Evolutionary conservation across 306 rosid genomes (phyloP).

Genomic region (Echinosophora koreensis): DNA sequence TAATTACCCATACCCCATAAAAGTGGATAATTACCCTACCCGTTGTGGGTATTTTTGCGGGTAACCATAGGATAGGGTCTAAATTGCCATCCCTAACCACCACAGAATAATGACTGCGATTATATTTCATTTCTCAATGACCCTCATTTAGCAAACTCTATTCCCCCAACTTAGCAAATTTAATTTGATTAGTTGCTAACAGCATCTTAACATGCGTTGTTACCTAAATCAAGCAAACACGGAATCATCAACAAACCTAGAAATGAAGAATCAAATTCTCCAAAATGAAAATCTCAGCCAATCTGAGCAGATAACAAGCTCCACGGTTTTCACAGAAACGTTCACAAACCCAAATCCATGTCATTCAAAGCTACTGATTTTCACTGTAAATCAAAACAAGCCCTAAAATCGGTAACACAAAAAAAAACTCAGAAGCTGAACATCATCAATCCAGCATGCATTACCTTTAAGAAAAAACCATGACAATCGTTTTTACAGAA

Average conservation of each 20-base stretch:
- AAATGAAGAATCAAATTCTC: not conserved
- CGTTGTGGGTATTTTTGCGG: too few species aligned
- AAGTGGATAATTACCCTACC: too few species aligned
- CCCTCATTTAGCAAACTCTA: constrained; percentile 2
- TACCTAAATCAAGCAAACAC: not conserved
- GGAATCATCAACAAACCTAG: not conserved
- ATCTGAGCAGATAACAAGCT: not conserved
- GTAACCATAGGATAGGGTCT: too few species aligned
- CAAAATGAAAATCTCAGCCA: not conserved
- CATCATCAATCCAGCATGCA: too few species aligned
- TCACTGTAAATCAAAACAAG: not conserved
- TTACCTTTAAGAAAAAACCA: too few species aligned
- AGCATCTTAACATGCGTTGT: too few species aligned
- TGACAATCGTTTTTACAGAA: not conserved
- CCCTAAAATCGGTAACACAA: not conserved
- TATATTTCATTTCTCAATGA: not conserved
- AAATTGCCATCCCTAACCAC: too few species aligned
- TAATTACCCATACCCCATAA: too few species aligned
- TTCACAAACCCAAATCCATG: constrained; percentile 10
- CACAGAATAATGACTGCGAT: not conserved
- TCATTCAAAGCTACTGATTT: not conserved
- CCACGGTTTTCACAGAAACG: not conserved
- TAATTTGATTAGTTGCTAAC: too few species aligned
- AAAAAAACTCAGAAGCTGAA: too few species aligned
- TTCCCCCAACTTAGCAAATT: not conserved